phyloP scores from a whole-genome alignment of 805 yeast species.

The Candida xyloterini region DNA sequence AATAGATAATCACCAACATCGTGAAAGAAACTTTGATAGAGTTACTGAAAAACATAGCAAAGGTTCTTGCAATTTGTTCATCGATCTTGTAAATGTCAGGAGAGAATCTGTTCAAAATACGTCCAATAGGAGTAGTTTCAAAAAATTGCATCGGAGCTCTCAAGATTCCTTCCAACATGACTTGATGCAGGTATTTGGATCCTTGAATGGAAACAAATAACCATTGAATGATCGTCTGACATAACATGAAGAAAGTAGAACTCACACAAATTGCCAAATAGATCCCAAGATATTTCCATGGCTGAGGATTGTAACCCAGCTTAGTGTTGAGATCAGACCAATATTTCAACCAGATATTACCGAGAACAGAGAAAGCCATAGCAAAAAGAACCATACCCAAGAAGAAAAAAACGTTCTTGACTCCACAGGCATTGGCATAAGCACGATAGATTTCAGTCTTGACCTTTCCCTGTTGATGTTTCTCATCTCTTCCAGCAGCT shows the following conservation, averaged over 20 bases:
- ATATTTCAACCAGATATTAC: conserved; percentile 91
- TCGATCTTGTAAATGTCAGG: conserved; percentile 89
- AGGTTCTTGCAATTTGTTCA: conserved; percentile 68
- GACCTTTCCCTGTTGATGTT: conserved; percentile 89
- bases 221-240: conserved; percentile 72
- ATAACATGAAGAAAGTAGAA: conserved; percentile 56
- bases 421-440: conserved; percentile 86
- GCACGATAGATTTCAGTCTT: conserved; percentile 79
- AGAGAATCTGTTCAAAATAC: conserved; percentile 87
- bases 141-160: conserved; percentile 94
- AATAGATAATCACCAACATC: conserved; percentile 70
- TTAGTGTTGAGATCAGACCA: conserved; percentile 91
- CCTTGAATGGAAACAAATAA: conserved; percentile 80
- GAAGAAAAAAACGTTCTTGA: conserved; percentile 57
- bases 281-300: conserved; percentile 67
- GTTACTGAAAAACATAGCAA: conserved; percentile 64
- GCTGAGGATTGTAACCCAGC: conserved; percentile 67
- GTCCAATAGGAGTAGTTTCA: conserved; percentile 93
- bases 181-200: conserved; percentile 69
- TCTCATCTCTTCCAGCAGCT: conserved; percentile 58
- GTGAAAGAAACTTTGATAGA: conserved; percentile 68
- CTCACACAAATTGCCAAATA: conserved; percentile 74
- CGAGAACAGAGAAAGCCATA: conserved; percentile 58
- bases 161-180: conserved; percentile 69
- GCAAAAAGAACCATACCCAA: conserved; percentile 53